These are phyloP conservation scores for Hemisphaericaspora lyxosophila DNA, from an alignment of 1,139 yeast genomes.

Conservation along the genomic window DNA sequence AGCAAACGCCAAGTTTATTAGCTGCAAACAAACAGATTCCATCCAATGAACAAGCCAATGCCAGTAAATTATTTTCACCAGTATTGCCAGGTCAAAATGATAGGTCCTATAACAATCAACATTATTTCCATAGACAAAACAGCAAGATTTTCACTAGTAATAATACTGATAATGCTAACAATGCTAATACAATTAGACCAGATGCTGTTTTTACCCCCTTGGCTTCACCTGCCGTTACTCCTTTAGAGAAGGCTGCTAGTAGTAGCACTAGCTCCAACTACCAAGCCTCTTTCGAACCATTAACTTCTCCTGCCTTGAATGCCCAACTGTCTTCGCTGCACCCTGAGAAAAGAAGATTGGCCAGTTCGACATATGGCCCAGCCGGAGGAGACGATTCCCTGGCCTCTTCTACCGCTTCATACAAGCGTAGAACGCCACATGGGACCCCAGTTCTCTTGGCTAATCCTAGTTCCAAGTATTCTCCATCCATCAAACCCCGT, in stretches of 20 bases:
- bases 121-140: conserved; percentile 38
- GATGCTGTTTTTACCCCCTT: conserved; percentile 68
- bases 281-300: conserved; percentile 41
- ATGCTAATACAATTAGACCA: conserved; percentile 38
- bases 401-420: conserved; percentile 8
- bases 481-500: conserved; percentile 16
- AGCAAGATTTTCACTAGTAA: conserved; percentile 10
- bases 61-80: conserved; percentile 27
- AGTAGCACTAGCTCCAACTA: conserved; percentile 22
- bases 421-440: conserved; percentile 47
- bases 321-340: conserved; percentile 31
- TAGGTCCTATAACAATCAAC: conserved; percentile 44
- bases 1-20: conserved; percentile 28
- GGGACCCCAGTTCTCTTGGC: conserved; percentile 47
- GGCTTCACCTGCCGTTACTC: conserved; percentile 73
- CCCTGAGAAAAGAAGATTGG: conserved; percentile 33
- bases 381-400: conserved; percentile 20
- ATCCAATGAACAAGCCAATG: conserved; percentile 6
- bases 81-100: conserved; percentile 47
- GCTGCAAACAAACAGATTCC: conserved; percentile 20
- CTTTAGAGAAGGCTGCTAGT: conserved; percentile 40
- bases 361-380: conserved; percentile 33
- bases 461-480: conserved; percentile 15
- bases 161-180: conserved; percentile 16
- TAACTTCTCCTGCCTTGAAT: conserved; percentile 68